phyloP scores from a whole-genome alignment of 2,329 filamentous ascomycete genomes.

The Ascochyta fabae region DNA sequence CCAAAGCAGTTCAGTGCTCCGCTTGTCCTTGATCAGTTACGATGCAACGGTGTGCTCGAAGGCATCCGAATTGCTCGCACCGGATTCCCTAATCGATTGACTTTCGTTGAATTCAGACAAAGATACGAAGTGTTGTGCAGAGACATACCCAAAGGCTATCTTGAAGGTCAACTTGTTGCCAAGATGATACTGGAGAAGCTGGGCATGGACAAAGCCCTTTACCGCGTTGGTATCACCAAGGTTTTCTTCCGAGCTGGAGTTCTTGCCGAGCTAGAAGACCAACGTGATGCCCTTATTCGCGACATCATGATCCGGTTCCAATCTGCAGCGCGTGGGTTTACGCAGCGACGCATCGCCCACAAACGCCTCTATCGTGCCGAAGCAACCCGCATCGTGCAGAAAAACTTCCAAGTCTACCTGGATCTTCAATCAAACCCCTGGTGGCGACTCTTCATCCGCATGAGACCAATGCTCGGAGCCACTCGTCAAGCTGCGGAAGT shows the following conservation, averaged over 20 bases:
- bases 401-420: constrained; percentile 91
- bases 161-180: constrained; percentile 87
- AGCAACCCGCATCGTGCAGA: constrained; percentile 91
- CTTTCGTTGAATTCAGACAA: constrained; percentile 92
- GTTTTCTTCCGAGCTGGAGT: constrained; percentile 98
- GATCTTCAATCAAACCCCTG: constrained; percentile 91
- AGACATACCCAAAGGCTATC: constrained; percentile 82
- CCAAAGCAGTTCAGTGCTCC: constrained; percentile 91
- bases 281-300: constrained; percentile 88
- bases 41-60: constrained; percentile 98
- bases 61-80: constrained; percentile 96
- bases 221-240: constrained; percentile 93
- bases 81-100: constrained; percentile 91
- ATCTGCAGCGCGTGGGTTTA: constrained; percentile 87
- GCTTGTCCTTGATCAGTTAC: constrained; percentile 94
- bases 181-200: constrained; percentile 89
- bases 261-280: constrained; percentile 93
- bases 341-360: constrained; percentile 84
- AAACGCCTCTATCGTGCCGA: constrained; percentile 95
- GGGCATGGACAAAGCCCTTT: constrained; percentile 81
- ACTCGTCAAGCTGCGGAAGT: constrained; percentile 92
- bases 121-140: constrained; percentile 95
- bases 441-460: constrained; percentile 94
- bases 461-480: constrained; percentile 92
- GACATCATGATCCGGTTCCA: constrained; percentile 96